Evolutionary conservation across 805 yeast genomes (phyloP), one percentile per base, ranked within the genome.

Genomic region (Grigorovia yakushimaensis): DNA sequence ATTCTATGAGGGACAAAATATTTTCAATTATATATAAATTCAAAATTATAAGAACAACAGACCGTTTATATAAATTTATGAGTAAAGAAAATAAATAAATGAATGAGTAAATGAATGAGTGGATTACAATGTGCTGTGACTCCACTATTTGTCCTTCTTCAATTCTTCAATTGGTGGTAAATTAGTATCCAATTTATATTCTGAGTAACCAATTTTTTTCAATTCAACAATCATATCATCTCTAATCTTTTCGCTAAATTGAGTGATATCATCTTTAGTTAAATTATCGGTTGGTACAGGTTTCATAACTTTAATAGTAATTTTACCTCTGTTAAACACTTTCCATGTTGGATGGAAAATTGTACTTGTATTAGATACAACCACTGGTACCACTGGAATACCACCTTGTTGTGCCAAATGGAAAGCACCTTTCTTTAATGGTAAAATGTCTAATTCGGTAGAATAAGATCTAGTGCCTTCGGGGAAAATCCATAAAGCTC

Each of bases 391-490:
- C 44, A 93, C 73, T 18, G 98, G 98, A 36, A 91, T 81, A 39
- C 79, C 79, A 5, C 95, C 95, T 67, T 88, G 95, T 52, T 85
- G 84, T 7, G 99, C 99, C 60, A 93, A 75, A 67, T 93, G 97
- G 80, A 93, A 93, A 0, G 98, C 97, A 47, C 99, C 99, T 64
- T 93, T 93, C 67, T 93, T 93, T 70, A 93, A 88, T 1, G 95
- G 95, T 44, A 88, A 73, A 62, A 93, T 68, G 3, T 73, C 79
- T 44, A 94, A 82, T 35, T 73, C 73, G 21, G 77, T 67, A 10
- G 84, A 68, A 53, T 82, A 84, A 0, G 97, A 88, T 66, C 99
- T 78, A 2, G 98, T 93, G 23, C 99, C 99, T 67, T 93, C 99
- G 22, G 98, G 96, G 73, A 89, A 93, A 69, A 93, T 79, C 75